Evolutionary conservation across 139 green algal species (phyloP).

Genomic region (Volvox reticuliferus): DNA sequence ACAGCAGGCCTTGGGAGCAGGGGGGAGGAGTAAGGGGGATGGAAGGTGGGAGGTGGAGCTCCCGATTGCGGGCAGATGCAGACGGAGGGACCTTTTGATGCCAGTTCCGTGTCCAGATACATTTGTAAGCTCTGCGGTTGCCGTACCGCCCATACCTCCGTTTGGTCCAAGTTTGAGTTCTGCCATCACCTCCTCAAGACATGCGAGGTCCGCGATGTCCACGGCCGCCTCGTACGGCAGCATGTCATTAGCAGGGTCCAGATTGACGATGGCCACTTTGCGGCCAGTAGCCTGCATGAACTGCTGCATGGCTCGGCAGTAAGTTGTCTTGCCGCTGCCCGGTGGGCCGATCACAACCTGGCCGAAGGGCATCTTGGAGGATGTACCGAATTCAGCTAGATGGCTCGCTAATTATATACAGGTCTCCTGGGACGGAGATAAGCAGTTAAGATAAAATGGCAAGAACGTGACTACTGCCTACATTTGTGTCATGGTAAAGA

Average conservation of each 20-base stretch:
- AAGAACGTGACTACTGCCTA: no score
- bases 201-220: conserved; percentile 82
- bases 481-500: no score
- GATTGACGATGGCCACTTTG: conserved; percentile 82
- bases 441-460: no score
- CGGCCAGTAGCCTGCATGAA: conserved; percentile 71
- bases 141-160: conserved; percentile 60
- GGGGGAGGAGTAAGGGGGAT: not conserved
- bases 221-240: conserved; percentile 81
- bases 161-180: conserved; percentile 83
- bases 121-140: not conserved
- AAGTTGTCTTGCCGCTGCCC: conserved; percentile 95
- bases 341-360: conserved; percentile 95
- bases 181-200: conserved; percentile 72
- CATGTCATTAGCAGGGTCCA: conserved; percentile 92
- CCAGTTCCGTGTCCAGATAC: not conserved
- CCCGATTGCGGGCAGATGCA: not conserved
- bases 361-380: conserved; percentile 88
- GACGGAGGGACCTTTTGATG: no score
- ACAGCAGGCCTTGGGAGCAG: conserved; percentile 71
- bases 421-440: no score
- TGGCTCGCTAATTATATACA: no score
- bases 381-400: not conserved
- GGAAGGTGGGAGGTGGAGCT: not conserved
- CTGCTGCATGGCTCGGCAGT: conserved; percentile 90